A percentile compares a stretch with the other conserved stretches of the same genome.
Evolutionary conservation across 768 basidiomycete genomes (phyloP).

Genomic region (Podaxis sp.): DNA sequence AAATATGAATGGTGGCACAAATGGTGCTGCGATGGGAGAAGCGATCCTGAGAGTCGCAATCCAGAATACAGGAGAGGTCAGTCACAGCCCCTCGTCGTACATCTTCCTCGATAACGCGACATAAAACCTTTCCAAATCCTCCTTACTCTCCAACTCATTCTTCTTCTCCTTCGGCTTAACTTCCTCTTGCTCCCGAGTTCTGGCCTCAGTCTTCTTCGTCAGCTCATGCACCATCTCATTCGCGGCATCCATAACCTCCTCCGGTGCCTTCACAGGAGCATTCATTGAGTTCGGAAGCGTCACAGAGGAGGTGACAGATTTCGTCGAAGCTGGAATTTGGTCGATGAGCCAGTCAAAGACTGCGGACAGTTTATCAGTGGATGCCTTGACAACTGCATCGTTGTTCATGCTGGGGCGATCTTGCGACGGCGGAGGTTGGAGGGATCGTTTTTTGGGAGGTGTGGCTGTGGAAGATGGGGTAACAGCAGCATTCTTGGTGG

Average conservation of each 20-base stretch:
- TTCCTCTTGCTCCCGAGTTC: conserved; percentile 22
- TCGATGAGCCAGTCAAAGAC: conserved; percentile 82
- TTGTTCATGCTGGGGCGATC: conserved; percentile 16
- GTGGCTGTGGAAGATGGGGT: background rate
- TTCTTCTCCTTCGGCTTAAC: conserved; percentile 22
- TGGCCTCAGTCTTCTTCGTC: conserved; percentile 7
- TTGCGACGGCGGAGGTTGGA: background rate
- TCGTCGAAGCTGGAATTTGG: conserved; percentile 45
- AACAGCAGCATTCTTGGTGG: background rate
- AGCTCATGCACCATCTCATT: conserved; percentile 1
- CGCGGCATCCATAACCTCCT: conserved; percentile 7
- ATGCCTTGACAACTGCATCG: conserved; percentile 59
- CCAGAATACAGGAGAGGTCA: background rate
- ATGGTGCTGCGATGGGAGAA: no score
- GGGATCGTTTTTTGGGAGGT: background rate
- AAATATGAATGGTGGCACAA: background rate
- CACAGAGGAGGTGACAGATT: background rate
- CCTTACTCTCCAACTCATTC: conserved; percentile 58
- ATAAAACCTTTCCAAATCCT: conserved; percentile 86
- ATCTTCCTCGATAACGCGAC: conserved; percentile 84
- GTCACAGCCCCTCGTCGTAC: conserved; percentile 86
- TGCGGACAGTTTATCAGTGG: conserved; percentile 67
- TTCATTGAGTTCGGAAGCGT: background rate
- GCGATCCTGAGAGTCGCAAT: background rate
- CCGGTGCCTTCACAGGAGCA: conserved; percentile 7